phyloP scores from a whole-genome alignment of 768 basidiomycete species.

The Daedaleopsis nitida region DNA sequence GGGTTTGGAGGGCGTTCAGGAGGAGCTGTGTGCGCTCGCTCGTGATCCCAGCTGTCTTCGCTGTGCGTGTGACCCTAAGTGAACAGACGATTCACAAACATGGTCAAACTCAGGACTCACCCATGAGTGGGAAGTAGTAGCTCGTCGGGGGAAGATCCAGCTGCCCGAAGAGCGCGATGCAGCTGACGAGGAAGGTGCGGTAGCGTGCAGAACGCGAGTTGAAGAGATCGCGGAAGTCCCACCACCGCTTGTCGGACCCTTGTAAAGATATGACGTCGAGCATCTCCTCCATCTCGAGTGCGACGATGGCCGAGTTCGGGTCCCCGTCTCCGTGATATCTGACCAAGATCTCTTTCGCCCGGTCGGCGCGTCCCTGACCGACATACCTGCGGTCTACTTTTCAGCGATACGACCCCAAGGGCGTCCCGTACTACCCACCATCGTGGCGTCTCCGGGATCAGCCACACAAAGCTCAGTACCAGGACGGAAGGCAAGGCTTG shows the following conservation, averaged over 20 bases:
- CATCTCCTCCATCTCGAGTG: constrained; percentile 22
- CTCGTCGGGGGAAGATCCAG: constrained; percentile 40
- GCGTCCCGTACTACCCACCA: constrained; percentile 52
- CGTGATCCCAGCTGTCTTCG: constrained; percentile 38
- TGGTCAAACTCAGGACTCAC: constrained; percentile 2
- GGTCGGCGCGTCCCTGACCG: constrained; percentile 56
- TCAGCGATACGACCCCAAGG: not conserved
- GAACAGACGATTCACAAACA: not conserved
- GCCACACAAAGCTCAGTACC: constrained; percentile 56
- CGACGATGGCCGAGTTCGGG: constrained; percentile 56
- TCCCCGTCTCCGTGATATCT: constrained; percentile 73
- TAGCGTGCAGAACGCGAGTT: constrained; percentile 21
- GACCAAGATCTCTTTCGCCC: constrained; percentile 61
- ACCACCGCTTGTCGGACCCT: constrained; percentile 53
- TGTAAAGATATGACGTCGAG: constrained; percentile 62
- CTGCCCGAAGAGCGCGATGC: constrained; percentile 55
- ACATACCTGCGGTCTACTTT: constrained; percentile 20
- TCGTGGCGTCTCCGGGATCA: constrained; percentile 68
- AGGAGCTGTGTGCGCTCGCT: constrained; percentile 29
- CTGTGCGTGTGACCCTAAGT: constrained; percentile 1
- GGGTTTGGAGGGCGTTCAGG: constrained; percentile 33
- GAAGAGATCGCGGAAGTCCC: constrained; percentile 23
- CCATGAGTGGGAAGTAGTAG: constrained; percentile 34
- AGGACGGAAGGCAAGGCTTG: constrained; percentile 61
- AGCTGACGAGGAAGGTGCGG: constrained; percentile 22